phyloP scores from a whole-genome alignment of 2,329 filamentous ascomycete genomes.

The Alternaria sp. region DNA sequence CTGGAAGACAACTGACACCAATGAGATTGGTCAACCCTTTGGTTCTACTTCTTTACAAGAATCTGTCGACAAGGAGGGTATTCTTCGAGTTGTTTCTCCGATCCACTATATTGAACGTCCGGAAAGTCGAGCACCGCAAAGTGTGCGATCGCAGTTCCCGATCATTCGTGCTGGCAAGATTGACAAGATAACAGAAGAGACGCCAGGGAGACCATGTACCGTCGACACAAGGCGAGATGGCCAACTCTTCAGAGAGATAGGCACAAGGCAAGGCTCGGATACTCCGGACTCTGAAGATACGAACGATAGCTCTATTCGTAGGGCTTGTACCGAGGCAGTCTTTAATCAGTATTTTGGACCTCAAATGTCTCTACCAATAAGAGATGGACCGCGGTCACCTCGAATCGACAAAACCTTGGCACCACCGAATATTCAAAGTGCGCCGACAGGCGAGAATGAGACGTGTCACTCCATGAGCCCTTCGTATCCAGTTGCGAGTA shows the following conservation, averaged over 20 bases:
- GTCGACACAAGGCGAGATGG: neutral
- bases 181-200: neutral
- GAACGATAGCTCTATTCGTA: neutral
- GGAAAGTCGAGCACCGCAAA: neutral
- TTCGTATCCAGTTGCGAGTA: neutral
- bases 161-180: neutral
- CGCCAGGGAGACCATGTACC: neutral
- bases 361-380: neutral
- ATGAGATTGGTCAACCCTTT: neutral
- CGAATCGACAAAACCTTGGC: neutral
- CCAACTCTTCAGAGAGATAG: neutral
- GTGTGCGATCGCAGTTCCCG: constrained; percentile 3
- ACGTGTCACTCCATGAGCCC: neutral
- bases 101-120: neutral
- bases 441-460: neutral
- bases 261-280: neutral
- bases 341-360: constrained; percentile 7
- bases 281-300: neutral
- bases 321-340: neutral
- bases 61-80: neutral
- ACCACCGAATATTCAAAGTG: neutral
- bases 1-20: constrained; percentile 7
- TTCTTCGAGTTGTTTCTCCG: neutral
- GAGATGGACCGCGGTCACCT: neutral
- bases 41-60: neutral